Evolutionary conservation across 306 rosid genomes (phyloP).

Genomic region (Dryas octopetala): DNA sequence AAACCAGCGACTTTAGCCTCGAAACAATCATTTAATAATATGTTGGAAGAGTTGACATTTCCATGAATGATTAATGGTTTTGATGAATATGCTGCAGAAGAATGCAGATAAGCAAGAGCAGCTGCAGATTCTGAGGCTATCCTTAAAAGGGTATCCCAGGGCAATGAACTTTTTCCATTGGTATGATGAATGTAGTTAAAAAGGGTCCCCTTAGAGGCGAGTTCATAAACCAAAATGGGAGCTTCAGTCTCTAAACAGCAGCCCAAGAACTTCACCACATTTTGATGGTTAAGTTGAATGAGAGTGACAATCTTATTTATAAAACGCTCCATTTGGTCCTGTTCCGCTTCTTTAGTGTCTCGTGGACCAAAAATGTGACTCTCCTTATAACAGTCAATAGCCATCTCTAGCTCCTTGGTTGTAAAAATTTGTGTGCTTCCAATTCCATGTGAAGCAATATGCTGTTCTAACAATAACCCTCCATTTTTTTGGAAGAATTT

Average conservation of each 20-base stretch:
- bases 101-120: slow-evolving; percentile 6
- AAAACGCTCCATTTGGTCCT: slow-evolving; percentile 7
- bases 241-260: slow-evolving; percentile 13
- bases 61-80: slow-evolving; percentile 7
- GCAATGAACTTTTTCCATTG: background rate
- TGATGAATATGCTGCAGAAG: background rate
- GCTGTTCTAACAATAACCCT: slow-evolving; percentile 2
- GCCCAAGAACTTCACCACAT: slow-evolving; percentile 10
- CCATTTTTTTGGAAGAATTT: slow-evolving; percentile 3
- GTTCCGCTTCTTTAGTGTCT: background rate
- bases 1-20: background rate
- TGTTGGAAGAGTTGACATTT: slow-evolving; percentile 12
- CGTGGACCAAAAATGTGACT: background rate
- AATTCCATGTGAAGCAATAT: background rate
- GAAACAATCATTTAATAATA: background rate
- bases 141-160: background rate
- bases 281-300: background rate
- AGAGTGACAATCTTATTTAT: background rate
- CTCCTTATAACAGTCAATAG: background rate
- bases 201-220: background rate
- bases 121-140: slow-evolving; percentile 13
- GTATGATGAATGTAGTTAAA: slow-evolving; percentile 11
- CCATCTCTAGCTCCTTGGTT: background rate
- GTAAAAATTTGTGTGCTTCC: background rate
- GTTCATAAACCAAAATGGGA: background rate